A percentile compares a stretch with the other conserved stretches of the same genome.
Conservation (phyloP, 2,329 filamentous ascomycete genomes). For the Pseudogymnoascus sp. region DNA sequence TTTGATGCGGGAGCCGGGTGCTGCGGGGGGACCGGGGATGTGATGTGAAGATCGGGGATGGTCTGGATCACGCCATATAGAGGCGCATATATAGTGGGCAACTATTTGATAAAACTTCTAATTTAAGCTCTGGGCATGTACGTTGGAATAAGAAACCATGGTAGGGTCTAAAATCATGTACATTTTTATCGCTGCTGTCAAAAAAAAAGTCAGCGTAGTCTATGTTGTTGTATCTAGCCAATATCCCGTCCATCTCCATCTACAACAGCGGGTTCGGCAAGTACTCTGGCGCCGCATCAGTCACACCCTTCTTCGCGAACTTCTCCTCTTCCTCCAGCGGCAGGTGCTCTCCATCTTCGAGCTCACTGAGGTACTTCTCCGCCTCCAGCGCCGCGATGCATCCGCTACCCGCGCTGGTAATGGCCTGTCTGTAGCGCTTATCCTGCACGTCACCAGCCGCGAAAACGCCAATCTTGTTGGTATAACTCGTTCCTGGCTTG, state of each 20-base stretch:
- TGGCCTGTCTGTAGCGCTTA: slow-evolving; percentile 95
- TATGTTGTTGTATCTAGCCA: slow-evolving; percentile 4
- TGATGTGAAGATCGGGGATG: slow-evolving; percentile 5
- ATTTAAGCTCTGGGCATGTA: background rate
- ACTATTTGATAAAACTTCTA: background rate
- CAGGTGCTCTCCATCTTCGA: slow-evolving; percentile 19
- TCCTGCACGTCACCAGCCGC: slow-evolving; percentile 97
- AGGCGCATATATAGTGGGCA: slow-evolving; percentile 1
- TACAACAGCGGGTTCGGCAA: slow-evolving; percentile 57
- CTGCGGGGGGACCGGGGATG: background rate
- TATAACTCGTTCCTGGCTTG: slow-evolving; percentile 78
- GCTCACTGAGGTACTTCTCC: slow-evolving; percentile 82
- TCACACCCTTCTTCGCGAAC: slow-evolving; percentile 36
- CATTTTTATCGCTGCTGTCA: slow-evolving; percentile 7
- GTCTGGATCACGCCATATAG: background rate
- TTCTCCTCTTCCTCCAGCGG: slow-evolving; percentile 28
- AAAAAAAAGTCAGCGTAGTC: slow-evolving; percentile 1
- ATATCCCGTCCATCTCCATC: slow-evolving; percentile 16
- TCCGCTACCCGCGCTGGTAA: slow-evolving; percentile 89
- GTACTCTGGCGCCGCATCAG: slow-evolving; percentile 52
- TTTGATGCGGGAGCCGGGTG: slow-evolving; percentile 6
- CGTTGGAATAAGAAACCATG: slow-evolving; percentile 3
- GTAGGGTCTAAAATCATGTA: slow-evolving; percentile 7
- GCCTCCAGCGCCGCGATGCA: slow-evolving; percentile 94
- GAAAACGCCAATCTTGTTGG: slow-evolving; percentile 85